Evolutionary conservation across 495 filamentous ascomycete species (phyloP), one percentile per base, ranked within the genome.

Genomic region (Umbilicaria muhlenbergii): DNA sequence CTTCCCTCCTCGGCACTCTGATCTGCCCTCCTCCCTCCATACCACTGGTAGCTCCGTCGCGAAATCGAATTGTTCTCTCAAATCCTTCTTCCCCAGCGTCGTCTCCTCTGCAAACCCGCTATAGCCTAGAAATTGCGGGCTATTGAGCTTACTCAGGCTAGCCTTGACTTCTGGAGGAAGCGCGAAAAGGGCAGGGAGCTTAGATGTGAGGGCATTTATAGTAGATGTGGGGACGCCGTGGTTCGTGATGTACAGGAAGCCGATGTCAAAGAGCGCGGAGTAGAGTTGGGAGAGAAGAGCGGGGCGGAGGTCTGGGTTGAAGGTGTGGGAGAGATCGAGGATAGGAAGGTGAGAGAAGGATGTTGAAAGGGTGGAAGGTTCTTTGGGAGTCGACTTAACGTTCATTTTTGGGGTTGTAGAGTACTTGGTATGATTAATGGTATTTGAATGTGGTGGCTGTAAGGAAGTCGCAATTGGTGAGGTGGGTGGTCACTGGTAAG

Each of bases 61-160:
- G 52, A 74, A 71, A 46, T 76, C 69, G 17, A 72, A 71, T 47
- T 75, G 70, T 46, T 77, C 72, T 6, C 71, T 55, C 32, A 60
- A 51, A 44, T 75, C 71, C 18, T 53, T 48, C 38, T 60, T 52
- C 0, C 69, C 72, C 0, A 61, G 61, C 3, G 73, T 75, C 0
- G 55, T 66, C 51, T 73, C 71, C 35, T 65, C 64, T 1, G 69
- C 71, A 37, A 64, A 61, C 3, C 60, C 62, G 34, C 64, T 66
- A 54, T 73, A 75, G 1, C 70, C 73, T 17, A 73, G 49, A 41
- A 75, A 75, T 47, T 73, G 69, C 4, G 68, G 68, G 16, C 64
- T 71, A 41, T 72, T 66, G 4, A 58, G 51, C n/a, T 72, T 59
- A 10, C 63, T 64, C 11, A 72, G 50, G 2, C 52, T 46, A 2